Evolutionary conservation across 495 filamentous ascomycete genomes (phyloP).

Genomic region (Niebla homalea): DNA sequence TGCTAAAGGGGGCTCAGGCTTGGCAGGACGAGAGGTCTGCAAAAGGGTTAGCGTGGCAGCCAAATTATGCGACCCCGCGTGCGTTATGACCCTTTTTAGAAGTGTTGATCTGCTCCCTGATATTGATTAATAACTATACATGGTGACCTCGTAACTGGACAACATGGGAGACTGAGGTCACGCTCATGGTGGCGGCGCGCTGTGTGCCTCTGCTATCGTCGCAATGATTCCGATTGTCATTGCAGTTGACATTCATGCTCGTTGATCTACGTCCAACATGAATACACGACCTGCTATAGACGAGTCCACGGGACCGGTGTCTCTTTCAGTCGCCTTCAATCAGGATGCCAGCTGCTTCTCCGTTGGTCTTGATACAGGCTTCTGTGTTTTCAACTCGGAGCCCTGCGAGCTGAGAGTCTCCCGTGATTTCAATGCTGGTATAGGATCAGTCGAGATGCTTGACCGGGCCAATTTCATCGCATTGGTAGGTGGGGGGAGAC

Average conservation of each 20-base stretch:
- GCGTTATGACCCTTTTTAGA: too few relatives aligned
- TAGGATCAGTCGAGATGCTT: slow-evolving; percentile 77
- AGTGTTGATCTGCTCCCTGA: too few relatives aligned
- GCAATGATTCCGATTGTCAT: neutral
- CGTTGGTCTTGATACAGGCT: slow-evolving; percentile 75
- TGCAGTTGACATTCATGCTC: slow-evolving; percentile 6
- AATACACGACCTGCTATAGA: slow-evolving; percentile 83
- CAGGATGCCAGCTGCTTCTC: slow-evolving; percentile 77
- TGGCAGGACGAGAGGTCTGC: slow-evolving; percentile 3
- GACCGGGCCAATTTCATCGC: slow-evolving; percentile 79
- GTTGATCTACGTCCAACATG: slow-evolving; percentile 39
- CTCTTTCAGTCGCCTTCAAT: slow-evolving; percentile 79
- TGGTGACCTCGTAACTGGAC: too few relatives aligned
- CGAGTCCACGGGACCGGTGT: slow-evolving; percentile 55
- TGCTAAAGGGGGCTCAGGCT: slow-evolving; percentile 9
- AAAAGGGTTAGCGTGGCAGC: neutral
- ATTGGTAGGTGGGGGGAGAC: slow-evolving; percentile 76
- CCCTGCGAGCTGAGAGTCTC: slow-evolving; percentile 61
- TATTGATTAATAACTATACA: too few relatives aligned
- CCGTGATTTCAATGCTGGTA: slow-evolving; percentile 71
- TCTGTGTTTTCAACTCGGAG: slow-evolving; percentile 70
- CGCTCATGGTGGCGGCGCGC: too few relatives aligned
- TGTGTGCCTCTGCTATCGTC: neutral
- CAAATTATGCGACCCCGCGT: neutral
- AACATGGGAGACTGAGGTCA: too few relatives aligned